Conservation (phyloP, 257 asterid genomes). For the Nicotiana tabacum region DNA sequence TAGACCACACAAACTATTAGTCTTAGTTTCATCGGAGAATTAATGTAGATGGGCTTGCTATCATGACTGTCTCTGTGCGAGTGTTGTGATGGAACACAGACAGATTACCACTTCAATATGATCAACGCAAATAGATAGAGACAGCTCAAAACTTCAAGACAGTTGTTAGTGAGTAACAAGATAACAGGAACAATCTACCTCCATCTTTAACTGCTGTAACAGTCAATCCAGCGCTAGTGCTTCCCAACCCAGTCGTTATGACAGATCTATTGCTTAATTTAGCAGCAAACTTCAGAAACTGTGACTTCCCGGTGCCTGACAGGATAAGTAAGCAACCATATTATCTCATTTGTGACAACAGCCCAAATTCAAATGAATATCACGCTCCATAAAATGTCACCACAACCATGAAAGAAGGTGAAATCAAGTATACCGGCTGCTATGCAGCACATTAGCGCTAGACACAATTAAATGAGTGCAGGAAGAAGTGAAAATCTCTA, state of each 20-base stretch:
- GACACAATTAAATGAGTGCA: neutral
- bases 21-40: neutral
- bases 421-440: conserved; percentile 1
- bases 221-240: conserved; percentile 98
- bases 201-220: conserved; percentile 99
- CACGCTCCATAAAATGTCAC: neutral
- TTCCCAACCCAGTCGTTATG: conserved; percentile 94
- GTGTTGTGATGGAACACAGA: neutral
- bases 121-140: neutral
- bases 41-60: neutral
- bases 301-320: conserved; percentile 96
- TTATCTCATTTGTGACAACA: conserved; percentile 15
- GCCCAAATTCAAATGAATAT: neutral
- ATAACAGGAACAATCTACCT: conserved; percentile 37
- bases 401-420: neutral
- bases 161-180: neutral
- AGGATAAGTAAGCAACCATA: conserved; percentile 14
- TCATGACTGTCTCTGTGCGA: neutral
- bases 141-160: neutral
- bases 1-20: neutral
- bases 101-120: neutral
- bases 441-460: neutral
- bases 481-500: neutral
- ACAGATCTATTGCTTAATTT: conserved; percentile 93
- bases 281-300: conserved; percentile 93